Conservation (phyloP, 768 basidiomycete genomes). For the Agaricus sinodeliciosus region DNA sequence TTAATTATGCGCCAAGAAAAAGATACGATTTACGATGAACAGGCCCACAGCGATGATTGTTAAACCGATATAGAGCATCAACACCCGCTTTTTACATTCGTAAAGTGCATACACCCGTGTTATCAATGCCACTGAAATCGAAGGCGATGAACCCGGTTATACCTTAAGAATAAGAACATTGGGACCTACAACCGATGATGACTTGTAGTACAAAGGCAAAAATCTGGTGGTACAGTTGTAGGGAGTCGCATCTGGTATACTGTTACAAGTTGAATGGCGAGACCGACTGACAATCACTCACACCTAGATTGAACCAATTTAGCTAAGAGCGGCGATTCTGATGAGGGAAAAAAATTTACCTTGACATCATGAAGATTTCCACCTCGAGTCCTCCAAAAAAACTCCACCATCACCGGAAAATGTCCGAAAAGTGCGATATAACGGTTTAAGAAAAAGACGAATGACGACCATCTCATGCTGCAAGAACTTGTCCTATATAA, state of each 20-base stretch:
- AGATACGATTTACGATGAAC: slow-evolving; percentile 14
- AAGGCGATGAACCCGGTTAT: not conserved
- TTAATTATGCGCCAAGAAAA: not conserved
- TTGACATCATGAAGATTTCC: too few species aligned
- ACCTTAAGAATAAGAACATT: too few species aligned
- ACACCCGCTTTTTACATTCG: slow-evolving; percentile 20
- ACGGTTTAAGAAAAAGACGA: slow-evolving; percentile 37
- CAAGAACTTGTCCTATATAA: not conserved
- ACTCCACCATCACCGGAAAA: slow-evolving; percentile 27
- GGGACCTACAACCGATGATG: slow-evolving; percentile 28
- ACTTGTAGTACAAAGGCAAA: slow-evolving; percentile 28
- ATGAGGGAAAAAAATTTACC: too few species aligned
- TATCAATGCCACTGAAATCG: slow-evolving; percentile 15
- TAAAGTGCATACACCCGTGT: slow-evolving; percentile 36
- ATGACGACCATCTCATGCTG: slow-evolving; percentile 25
- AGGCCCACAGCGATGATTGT: slow-evolving; percentile 20
- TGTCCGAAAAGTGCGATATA: slow-evolving; percentile 34
- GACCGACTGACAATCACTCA: too few species aligned
- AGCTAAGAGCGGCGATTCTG: too few species aligned
- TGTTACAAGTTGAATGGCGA: too few species aligned
- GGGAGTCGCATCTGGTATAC: slow-evolving; percentile 18
- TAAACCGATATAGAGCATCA: slow-evolving; percentile 18
- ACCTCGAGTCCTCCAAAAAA: slow-evolving; percentile 21
- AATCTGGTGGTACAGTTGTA: slow-evolving; percentile 24
- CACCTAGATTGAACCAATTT: too few species aligned